phyloP scores from a whole-genome alignment of 2,329 filamentous ascomycete genomes.

The Metarhizium guizhouense region DNA sequence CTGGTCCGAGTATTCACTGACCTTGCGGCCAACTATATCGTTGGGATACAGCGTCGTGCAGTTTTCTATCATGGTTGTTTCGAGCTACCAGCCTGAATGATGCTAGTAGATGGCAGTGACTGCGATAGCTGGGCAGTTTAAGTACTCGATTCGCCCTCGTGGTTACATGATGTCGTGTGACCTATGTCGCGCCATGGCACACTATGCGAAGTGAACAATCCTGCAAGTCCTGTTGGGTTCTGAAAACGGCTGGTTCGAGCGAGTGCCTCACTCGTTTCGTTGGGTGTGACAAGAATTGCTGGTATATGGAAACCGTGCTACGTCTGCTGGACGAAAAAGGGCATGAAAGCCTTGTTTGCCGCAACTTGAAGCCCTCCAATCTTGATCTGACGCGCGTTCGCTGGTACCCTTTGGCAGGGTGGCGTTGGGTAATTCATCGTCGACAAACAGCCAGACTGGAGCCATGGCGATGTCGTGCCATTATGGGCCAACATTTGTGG shows the following conservation, averaged over 20 bases:
- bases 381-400: too few relatives aligned
- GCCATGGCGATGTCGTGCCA: too few relatives aligned
- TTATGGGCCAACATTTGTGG: too few relatives aligned
- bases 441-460: too few relatives aligned
- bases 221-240: neutral
- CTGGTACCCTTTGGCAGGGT: too few relatives aligned
- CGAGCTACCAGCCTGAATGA: neutral
- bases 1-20: constrained; percentile 7
- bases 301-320: neutral
- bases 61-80: constrained; percentile 5
- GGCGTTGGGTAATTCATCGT: too few relatives aligned
- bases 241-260: neutral
- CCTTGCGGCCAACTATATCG: constrained; percentile 5
- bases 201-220: neutral
- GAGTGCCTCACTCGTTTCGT: neutral
- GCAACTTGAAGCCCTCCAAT: too few relatives aligned
- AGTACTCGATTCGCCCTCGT: neutral
- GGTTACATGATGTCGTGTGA: neutral
- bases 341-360: neutral
- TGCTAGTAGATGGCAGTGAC: neutral
- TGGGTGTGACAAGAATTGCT: neutral
- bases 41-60: constrained; percentile 7
- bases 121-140: neutral
- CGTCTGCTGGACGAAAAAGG: neutral
- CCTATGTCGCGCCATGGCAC: neutral